Conservation (phyloP, 2,329 filamentous ascomycete genomes). For the Pseudogymnoascus sp. region DNA sequence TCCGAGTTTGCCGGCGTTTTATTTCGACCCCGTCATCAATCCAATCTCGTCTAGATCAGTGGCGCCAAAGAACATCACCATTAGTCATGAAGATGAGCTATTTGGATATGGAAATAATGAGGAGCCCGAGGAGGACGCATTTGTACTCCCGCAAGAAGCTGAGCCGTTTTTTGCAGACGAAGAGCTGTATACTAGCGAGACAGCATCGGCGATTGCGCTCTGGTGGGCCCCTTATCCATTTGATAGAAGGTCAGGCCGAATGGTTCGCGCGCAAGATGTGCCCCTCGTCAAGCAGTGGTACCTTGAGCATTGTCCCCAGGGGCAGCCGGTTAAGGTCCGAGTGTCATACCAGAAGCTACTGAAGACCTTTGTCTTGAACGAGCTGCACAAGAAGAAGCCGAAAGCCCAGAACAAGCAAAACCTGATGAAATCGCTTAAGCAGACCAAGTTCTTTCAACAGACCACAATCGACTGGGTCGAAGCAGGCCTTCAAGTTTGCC, state of each 20-base stretch:
- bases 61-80: slow-evolving; percentile 83
- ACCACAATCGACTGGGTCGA: slow-evolving; percentile 99
- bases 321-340: slow-evolving; percentile 90
- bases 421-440: slow-evolving; percentile 78
- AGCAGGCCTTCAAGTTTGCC: slow-evolving; percentile 93
- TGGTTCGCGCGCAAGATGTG: slow-evolving; percentile 96
- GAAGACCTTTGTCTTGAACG: slow-evolving; percentile 93
- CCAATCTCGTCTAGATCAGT: slow-evolving; percentile 94
- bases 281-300: slow-evolving; percentile 98
- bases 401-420: slow-evolving; percentile 96
- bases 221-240: slow-evolving; percentile 99
- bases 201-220: slow-evolving; percentile 79
- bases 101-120: slow-evolving; percentile 75
- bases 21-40: slow-evolving; percentile 96
- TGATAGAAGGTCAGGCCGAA: slow-evolving; percentile 83
- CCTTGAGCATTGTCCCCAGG: slow-evolving; percentile 83
- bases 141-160: slow-evolving; percentile 69
- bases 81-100: slow-evolving; percentile 88
- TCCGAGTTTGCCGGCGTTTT: slow-evolving; percentile 84
- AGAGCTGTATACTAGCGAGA: slow-evolving; percentile 81
- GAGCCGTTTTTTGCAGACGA: slow-evolving; percentile 89
- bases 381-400: slow-evolving; percentile 89
- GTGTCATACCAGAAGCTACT: slow-evolving; percentile 97
- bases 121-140: slow-evolving; percentile 66
- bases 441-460: slow-evolving; percentile 99